Evolutionary conservation across 225 moss, liverwort and hornwort genomes (phyloP), one percentile per base, ranked within the genome.

Genomic region (Straminergon stramineum): DNA sequence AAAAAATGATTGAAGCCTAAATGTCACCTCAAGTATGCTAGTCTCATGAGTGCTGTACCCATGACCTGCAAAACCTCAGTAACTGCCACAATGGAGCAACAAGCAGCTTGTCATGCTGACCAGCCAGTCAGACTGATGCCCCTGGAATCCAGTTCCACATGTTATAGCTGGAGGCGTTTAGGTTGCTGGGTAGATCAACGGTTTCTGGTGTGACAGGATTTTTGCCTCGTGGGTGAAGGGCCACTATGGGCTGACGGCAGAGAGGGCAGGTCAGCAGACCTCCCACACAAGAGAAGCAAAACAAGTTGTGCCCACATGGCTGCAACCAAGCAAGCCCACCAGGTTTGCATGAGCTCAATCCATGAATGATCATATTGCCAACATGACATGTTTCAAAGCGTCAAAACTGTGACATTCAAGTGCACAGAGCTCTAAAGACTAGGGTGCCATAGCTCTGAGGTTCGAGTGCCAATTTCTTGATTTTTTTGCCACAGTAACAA

Each of bases 131-230:
- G 84, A 96, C 96, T n/a, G 94, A 96, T 89, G 97, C 96, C 89
- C 96, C 97, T 41, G 96, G 96, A 89, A 95, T 92, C 96, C 96
- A 96, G 91, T 95, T 97, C 97, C 97, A 96, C 93, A 96, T 91
- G 91, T 96, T 95, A 82, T 97, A 96, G 87, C 91, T 91, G 82
- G 97, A 94, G 83, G 95, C 5, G 64, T 89, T 91, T 41, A 91
- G 89, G 83, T 89, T 89, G 86, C 75, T 86, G 63, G 96, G 91
- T 56, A 79, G 57, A 80, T 85, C 89, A 66, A 84, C 56, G 63
- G 86, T 86, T 39, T 83, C 91, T 78, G 91, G 89, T 64, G 88
- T 89, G 91, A 76, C 73, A n/a, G 80, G 62, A 28, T 34, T 87
- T 81, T 86, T 80, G 84, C 80, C 91, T 61, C 85, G 88, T 85